Base-by-base conservation (phyloP, 1,284 basidiomycete genomes). In the Microbotryum scabiosae region DNA sequence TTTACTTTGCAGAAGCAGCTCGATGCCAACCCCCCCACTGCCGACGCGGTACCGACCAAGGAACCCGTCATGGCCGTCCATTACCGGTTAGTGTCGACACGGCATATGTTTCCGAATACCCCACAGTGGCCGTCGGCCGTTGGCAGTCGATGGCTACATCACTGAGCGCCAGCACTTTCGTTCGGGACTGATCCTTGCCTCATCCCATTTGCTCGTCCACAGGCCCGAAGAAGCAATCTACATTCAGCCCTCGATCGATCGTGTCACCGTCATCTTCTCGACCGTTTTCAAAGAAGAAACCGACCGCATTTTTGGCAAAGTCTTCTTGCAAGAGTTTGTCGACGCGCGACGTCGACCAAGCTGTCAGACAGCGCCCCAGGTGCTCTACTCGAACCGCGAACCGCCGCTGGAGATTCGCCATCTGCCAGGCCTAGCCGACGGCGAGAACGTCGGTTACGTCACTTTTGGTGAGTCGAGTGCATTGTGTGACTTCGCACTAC, bases 271-370 rank as follows among this genome's bases (percentile, higher is more conserved):
- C 61, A 90, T 97, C 71, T 98, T 99, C 78, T 92, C 88, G 5
- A 99, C 96, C 14, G 82, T 92, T 51, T 99, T 99, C 79, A 83
- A 88, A 71, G 96, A 98, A 72, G 96, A 99, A 77, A 97, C 94
- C 7, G 96, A 99, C 77, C 84, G 91, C 59, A 89, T 97, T 56
- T 90, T 92, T 74, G 96, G 96, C 26, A 92, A 92, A 73, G 88
- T 98, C 7, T 99, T 99, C 79, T 78, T 99, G 63, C 96, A 98
- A 81, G 96, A 98, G 84, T 99, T 99, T 70, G 96, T 97, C 50
- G 96, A 99, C 78, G 94, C 96, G 10, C 83, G 94, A 61, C 83
- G 91, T 64, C 84, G 91, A 64, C 90, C 93, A 1, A 85, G 86
- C 20, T 88, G 98, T 65, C 96, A 98, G 76, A 93, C 88, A 69